phyloP scores from a whole-genome alignment of 805 yeast species.

The Spathaspora arborariae region DNA sequence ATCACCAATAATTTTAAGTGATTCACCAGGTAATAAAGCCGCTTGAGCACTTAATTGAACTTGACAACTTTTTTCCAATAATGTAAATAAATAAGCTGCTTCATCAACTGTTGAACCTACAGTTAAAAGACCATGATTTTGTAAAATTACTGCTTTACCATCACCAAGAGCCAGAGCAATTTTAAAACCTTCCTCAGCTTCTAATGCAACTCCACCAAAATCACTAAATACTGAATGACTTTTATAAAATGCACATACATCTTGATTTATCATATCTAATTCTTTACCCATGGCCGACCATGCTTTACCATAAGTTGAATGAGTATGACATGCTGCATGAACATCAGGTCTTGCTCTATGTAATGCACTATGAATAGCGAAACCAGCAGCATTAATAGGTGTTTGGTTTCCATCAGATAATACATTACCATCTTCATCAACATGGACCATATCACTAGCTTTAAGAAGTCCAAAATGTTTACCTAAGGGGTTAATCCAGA shows the following conservation, averaged over 20 bases:
- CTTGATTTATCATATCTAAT: conserved; percentile 79
- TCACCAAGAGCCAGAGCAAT: conserved; percentile 29
- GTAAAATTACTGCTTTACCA: conserved; percentile 30
- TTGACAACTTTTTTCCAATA: conserved; percentile 30
- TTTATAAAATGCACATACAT: conserved; percentile 64
- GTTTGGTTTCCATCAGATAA: conserved; percentile 37
- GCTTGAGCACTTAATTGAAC: conserved; percentile 33
- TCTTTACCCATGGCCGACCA: conserved; percentile 33
- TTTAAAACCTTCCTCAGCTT: conserved; percentile 25
- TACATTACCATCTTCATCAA: conserved; percentile 33
- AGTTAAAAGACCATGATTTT: conserved; percentile 33
- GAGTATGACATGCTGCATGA: conserved; percentile 40
- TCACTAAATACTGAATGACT: conserved; percentile 60
- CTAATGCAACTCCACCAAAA: conserved; percentile 74
- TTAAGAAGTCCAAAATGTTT: conserved; percentile 54
- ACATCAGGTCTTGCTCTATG: conserved; percentile 38
- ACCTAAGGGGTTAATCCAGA: conserved; percentile 90
- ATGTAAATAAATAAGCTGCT: conserved; percentile 31
- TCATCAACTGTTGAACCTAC: conserved; percentile 34
- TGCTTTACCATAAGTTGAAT: conserved; percentile 38
- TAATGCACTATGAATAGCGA: conserved; percentile 37
- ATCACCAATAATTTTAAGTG: conserved; percentile 45
- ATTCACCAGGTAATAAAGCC: conserved; percentile 38
- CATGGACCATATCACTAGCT: conserved; percentile 38
- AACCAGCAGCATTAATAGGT: conserved; percentile 41